Conservation (phyloP, 2,329 filamentous ascomycete species). For the Cladobotryum mycophilum region DNA sequence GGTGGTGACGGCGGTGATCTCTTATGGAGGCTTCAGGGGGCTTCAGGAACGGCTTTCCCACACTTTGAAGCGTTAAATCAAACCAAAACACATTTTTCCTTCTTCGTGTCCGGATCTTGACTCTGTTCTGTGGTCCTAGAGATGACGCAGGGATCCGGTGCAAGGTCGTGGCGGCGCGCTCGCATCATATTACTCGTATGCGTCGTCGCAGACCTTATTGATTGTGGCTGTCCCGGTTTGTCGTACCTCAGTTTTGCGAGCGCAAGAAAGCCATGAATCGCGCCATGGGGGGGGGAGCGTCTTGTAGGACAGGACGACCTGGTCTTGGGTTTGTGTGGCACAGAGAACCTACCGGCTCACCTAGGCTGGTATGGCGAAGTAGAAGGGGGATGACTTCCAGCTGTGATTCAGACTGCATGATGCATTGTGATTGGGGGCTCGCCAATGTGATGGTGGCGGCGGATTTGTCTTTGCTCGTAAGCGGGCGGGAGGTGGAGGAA, state of each 20-base stretch:
- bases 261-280: background rate
- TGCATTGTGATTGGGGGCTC: background rate
- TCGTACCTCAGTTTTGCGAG: background rate
- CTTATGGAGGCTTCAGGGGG: background rate
- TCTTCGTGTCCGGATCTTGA: background rate
- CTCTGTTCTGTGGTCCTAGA: constrained; percentile 5
- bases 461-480: too few species aligned
- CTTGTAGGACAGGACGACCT: too few species aligned
- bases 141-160: constrained; percentile 15
- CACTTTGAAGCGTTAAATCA: background rate
- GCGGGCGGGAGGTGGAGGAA: background rate
- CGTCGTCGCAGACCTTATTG: background rate
- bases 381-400: background rate
- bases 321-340: constrained; percentile 4
- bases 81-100: background rate
- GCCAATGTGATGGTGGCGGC: background rate
- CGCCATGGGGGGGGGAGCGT: constrained; percentile 1
- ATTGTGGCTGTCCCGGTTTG: constrained; percentile 2
- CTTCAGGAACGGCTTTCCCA: background rate
- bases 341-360: constrained; percentile 6
- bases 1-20: background rate
- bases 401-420: background rate
- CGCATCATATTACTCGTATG: background rate
- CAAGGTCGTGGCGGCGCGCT: constrained; percentile 3
- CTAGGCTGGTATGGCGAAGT: constrained; percentile 2